Evolutionary conservation across 306 rosid species (phyloP).

Genomic region (Castanopsis chinensis): DNA sequence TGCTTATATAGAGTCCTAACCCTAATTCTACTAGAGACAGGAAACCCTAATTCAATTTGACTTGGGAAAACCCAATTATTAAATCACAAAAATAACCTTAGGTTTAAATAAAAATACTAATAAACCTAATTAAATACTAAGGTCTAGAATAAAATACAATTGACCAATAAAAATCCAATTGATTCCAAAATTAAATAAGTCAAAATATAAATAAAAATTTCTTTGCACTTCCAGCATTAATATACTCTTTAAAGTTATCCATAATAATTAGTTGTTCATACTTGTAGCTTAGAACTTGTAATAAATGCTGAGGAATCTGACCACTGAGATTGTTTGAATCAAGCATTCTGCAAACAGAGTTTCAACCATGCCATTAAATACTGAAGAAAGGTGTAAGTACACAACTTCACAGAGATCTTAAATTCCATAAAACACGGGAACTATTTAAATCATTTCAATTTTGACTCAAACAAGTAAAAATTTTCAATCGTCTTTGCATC

Average conservation of each 20-base stretch:
- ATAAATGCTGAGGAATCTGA: slow-evolving; percentile 65
- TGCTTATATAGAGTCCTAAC: no score
- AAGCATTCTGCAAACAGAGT: slow-evolving; percentile 66
- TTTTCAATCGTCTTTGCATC: slow-evolving; percentile 2
- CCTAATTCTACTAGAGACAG: no score
- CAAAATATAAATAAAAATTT: no score
- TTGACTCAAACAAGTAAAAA: not conserved
- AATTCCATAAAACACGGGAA: not conserved
- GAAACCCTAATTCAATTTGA: no score
- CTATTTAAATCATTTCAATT: not conserved
- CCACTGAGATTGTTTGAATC: slow-evolving; percentile 74
- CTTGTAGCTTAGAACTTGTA: slow-evolving; percentile 71
- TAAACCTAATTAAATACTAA: no score
- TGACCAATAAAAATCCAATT: no score
- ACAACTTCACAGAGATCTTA: not conserved
- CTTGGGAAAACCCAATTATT: no score
- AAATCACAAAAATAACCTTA: no score
- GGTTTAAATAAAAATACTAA: no score
- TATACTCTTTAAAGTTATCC: no score
- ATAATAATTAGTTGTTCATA: slow-evolving; percentile 40
- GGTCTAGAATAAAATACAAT: no score
- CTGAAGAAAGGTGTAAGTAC: not conserved
- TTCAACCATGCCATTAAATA: slow-evolving; percentile 36
- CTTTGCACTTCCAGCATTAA: not conserved
- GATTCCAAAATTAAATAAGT: no score